Evolutionary conservation across 2,329 filamentous ascomycete genomes (phyloP), one percentile per base, ranked within the genome.

Genomic region (Chaetomium strumarium): DNA sequence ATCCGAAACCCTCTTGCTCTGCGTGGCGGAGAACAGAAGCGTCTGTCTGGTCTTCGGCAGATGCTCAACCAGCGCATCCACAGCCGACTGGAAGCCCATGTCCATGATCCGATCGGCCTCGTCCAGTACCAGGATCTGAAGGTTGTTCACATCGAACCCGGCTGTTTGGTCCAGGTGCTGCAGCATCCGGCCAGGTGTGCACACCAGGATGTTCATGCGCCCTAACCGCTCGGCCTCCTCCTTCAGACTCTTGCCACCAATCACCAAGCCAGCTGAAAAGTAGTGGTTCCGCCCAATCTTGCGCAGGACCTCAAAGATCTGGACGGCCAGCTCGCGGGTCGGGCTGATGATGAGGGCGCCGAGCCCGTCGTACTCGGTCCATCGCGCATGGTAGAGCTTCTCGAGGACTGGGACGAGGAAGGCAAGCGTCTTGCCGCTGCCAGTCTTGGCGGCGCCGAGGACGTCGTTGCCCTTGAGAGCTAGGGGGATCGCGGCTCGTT

Each of bases 61-160:
- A 66, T 97, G 95, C 56, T 95, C 90, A 29, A 99, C 73, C 46
- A 99, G 87, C 0, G 93, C 93, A 70, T 99, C 93, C 3, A 99
- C 85, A 1, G 89, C 89, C 5, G 78, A 76, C 69, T 95, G 86
- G 68, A 99, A 99, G 5, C 93, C 93, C 90, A 97, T 93, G 65
- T 99, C 93, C 79, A 99, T 84, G 64, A 96, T 96, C 37, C 93
- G 83, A 68, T 99, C 93, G 2, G 93, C 93, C 69, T 99, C 93
- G 63, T 99, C 93, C 52, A 99, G 75, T 0, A 99, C 91, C 46
- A 99, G 74, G 67, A 99, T 88, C 71, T 95, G 89, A 58, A 99
- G 69, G 66, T 95, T 93, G 67, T 93, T 86, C 58, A 92, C 87
- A 59, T 92, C 90, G 65, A 99, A 87, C 16, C 86, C 84, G 0